phyloP scores from a whole-genome alignment of 2,329 filamentous ascomycete genomes.

The Alternaria arborescens region DNA sequence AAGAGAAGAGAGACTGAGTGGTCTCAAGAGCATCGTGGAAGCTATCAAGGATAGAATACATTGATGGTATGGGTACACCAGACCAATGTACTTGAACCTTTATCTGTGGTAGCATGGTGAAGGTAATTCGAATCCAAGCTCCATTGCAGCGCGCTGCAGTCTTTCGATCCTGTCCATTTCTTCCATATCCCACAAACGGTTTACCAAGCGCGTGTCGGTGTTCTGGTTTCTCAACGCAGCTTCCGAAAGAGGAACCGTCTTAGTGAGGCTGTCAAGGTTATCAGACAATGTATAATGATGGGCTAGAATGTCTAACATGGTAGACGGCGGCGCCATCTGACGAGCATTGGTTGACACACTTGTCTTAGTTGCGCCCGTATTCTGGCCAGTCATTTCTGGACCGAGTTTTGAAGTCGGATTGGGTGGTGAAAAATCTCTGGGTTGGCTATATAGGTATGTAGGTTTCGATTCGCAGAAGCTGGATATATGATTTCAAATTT shows the following conservation, averaged over 20 bases:
- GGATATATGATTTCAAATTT: background rate
- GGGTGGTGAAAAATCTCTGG: background rate
- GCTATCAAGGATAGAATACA: constrained; percentile 42
- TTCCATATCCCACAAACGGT: constrained; percentile 9
- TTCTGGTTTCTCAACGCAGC: constrained; percentile 10
- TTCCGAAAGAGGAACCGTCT: constrained; percentile 1
- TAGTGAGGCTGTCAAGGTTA: background rate
- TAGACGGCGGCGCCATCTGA: background rate
- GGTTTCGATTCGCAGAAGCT: background rate
- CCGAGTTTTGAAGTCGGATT: background rate
- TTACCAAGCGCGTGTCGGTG: constrained; percentile 1
- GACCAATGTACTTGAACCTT: background rate
- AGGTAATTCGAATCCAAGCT: constrained; percentile 21
- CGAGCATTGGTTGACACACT: too few species aligned
- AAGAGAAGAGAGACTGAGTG: constrained; percentile 57
- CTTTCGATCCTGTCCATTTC: constrained; percentile 9
- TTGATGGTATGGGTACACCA: constrained; percentile 11
- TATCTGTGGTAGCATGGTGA: constrained; percentile 11
- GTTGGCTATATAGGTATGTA: background rate
- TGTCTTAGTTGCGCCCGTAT: background rate
- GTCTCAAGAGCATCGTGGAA: constrained; percentile 57
- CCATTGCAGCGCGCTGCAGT: constrained; percentile 14
- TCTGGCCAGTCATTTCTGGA: background rate
- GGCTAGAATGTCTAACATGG: background rate
- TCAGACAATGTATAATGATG: background rate